phyloP scores from a whole-genome alignment of 2,329 filamentous ascomycete genomes.

The Lasiodiplodia sp. region DNA sequence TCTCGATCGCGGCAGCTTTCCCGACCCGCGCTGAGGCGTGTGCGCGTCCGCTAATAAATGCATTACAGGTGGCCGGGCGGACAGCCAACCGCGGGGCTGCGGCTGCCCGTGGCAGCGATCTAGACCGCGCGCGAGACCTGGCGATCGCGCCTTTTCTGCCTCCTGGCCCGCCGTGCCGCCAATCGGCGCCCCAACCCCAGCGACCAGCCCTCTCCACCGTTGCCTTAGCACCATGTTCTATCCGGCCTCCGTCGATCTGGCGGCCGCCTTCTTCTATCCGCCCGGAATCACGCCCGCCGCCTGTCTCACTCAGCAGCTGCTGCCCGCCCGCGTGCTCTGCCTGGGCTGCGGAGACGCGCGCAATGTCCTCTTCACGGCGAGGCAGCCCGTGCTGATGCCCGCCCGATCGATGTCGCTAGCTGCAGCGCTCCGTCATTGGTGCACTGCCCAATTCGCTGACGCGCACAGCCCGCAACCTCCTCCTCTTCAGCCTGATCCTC shows the following conservation, averaged over 20 bases:
- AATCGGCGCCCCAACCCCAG: not conserved
- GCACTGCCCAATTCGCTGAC: not conserved
- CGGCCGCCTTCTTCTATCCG: slow-evolving; percentile 45
- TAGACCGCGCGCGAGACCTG: slow-evolving; percentile 6
- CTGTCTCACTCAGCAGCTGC: slow-evolving; percentile 55
- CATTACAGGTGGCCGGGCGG: slow-evolving; percentile 14
- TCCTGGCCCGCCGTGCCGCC: not conserved
- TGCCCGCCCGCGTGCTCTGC: slow-evolving; percentile 59
- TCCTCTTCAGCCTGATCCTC: slow-evolving; percentile 61
- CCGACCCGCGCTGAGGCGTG: slow-evolving; percentile 11
- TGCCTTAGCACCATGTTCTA: slow-evolving; percentile 2
- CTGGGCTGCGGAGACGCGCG: slow-evolving; percentile 65
- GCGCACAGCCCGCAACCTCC: slow-evolving; percentile 61
- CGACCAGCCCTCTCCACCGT: not conserved
- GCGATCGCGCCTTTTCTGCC: not conserved
- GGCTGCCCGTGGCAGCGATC: not conserved
- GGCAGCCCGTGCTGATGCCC: not conserved
- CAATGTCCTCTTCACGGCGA: slow-evolving; percentile 62
- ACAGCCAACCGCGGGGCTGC: slow-evolving; percentile 22
- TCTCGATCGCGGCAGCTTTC: slow-evolving; percentile 17
- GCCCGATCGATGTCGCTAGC: slow-evolving; percentile 61
- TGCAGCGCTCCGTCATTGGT: slow-evolving; percentile 62
- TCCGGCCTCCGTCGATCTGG: slow-evolving; percentile 12
- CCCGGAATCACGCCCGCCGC: slow-evolving; percentile 60
- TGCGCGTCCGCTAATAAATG: slow-evolving; percentile 22